phyloP scores from a whole-genome alignment of 768 basidiomycete genomes.

The Tulasnella sp. region DNA sequence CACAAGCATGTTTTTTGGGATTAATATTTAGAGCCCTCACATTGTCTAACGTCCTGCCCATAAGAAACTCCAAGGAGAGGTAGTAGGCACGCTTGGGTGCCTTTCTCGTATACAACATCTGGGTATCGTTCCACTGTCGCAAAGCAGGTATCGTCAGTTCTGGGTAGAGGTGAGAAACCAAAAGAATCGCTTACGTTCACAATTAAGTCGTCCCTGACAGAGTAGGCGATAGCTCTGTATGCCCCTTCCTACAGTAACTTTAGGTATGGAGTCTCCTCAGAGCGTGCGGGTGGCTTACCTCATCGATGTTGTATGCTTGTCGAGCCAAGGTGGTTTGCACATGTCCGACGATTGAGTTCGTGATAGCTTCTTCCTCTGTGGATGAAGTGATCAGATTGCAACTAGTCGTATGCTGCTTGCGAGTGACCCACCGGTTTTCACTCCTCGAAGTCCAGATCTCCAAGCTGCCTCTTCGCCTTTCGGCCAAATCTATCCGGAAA shows the following conservation, averaged over 20 bases:
- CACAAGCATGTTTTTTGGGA: no score
- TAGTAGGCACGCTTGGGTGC: slow-evolving; percentile 90
- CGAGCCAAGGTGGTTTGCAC: slow-evolving; percentile 87
- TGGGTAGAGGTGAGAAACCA: neutral
- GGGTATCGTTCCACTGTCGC: slow-evolving; percentile 88
- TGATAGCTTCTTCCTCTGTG: slow-evolving; percentile 36
- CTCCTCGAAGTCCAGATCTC: slow-evolving; percentile 32
- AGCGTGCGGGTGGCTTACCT: slow-evolving; percentile 32
- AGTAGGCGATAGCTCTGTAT: slow-evolving; percentile 87
- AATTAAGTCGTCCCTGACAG: slow-evolving; percentile 82
- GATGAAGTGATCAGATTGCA: no score
- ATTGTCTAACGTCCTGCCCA: slow-evolving; percentile 48
- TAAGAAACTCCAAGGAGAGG: slow-evolving; percentile 89
- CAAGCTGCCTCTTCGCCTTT: slow-evolving; percentile 56
- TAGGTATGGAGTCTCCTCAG: slow-evolving; percentile 16
- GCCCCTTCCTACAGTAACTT: slow-evolving; percentile 56
- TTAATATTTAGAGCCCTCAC: neutral
- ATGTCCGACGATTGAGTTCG: slow-evolving; percentile 73
- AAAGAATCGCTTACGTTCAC: slow-evolving; percentile 44
- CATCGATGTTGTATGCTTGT: slow-evolving; percentile 82
- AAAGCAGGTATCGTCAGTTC: neutral
- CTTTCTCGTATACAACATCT: slow-evolving; percentile 72
- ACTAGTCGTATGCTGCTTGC: no score
- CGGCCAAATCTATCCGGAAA: slow-evolving; percentile 59
- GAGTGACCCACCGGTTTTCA: slow-evolving; percentile 30